These are phyloP conservation scores for Leptodermis oblonga DNA, from an alignment of 257 asterid species.

Conservation along the genomic window DNA sequence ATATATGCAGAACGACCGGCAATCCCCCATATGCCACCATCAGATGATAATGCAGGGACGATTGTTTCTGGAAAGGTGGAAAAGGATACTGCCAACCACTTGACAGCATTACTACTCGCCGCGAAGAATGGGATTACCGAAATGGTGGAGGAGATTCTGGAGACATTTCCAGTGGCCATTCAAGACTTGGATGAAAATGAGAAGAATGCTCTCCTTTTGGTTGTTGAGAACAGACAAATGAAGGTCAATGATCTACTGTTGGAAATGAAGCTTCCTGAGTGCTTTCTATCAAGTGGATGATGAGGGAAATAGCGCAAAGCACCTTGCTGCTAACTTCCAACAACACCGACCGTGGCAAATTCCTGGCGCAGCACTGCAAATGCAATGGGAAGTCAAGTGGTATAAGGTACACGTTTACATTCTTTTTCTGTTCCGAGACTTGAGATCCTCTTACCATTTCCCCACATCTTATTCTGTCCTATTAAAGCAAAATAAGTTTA, in stretches of 20 bases:
- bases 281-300: constrained; percentile 42
- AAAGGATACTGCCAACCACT: too few species aligned
- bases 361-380: constrained; percentile 54
- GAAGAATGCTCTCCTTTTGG: constrained; percentile 49
- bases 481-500: too few species aligned
- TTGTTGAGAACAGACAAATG: constrained; percentile 47
- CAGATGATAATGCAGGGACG: too few species aligned
- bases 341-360: constrained; percentile 41
- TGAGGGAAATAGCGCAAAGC: constrained; percentile 42
- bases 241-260: constrained; percentile 26
- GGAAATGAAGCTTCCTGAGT: too few species aligned
- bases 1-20: background rate
- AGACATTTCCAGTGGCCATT: constrained; percentile 39
- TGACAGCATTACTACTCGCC: too few species aligned
- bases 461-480: background rate
- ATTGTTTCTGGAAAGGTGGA: too few species aligned
- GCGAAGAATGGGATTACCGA: too few species aligned
- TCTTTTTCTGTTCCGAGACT: background rate
- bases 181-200: constrained; percentile 36
- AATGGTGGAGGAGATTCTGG: too few species aligned
- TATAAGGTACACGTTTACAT: too few species aligned
- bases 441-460: too few species aligned
- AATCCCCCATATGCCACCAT: background rate
- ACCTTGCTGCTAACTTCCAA: constrained; percentile 42
- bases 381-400: too few species aligned